Conservation (phyloP, 2,329 filamentous ascomycete species). For the Cryphonectria japonica region DNA sequence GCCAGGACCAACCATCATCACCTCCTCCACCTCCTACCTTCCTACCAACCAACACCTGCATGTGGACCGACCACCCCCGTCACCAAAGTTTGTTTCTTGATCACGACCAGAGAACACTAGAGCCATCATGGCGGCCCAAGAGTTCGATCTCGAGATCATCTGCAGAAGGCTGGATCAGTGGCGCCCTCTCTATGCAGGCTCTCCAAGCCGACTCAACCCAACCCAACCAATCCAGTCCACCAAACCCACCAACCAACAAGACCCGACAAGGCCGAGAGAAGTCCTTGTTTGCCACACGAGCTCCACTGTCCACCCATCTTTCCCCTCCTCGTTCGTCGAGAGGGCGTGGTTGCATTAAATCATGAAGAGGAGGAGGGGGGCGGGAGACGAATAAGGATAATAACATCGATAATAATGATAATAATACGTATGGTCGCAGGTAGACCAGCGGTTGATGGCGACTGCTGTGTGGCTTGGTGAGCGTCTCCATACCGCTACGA, state of each 20-base stretch:
- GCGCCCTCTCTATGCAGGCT: background rate
- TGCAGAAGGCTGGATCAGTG: background rate
- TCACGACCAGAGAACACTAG: background rate
- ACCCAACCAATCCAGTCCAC: background rate
- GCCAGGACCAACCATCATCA: background rate
- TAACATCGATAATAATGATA: background rate
- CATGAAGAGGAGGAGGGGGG: background rate
- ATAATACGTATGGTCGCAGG: background rate
- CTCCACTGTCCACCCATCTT: background rate
- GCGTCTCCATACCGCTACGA: constrained; percentile 1
- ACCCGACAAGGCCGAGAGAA: background rate
- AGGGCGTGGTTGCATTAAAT: background rate
- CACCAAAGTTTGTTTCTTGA: background rate
- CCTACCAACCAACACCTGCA: background rate
- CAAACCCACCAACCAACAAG: background rate
- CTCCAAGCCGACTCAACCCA: background rate
- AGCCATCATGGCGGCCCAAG: background rate
- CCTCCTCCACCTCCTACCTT: background rate
- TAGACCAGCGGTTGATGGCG: background rate
- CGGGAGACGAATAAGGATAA: background rate
- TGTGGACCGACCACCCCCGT: background rate
- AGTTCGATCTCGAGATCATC: background rate
- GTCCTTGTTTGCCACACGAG: background rate
- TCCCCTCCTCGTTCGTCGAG: no score
- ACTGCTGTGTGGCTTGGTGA: background rate